A percentile compares a stretch with the other conserved stretches of the same genome.
Conservation (phyloP, 257 asterid species). For the Solanum pennellii region DNA sequence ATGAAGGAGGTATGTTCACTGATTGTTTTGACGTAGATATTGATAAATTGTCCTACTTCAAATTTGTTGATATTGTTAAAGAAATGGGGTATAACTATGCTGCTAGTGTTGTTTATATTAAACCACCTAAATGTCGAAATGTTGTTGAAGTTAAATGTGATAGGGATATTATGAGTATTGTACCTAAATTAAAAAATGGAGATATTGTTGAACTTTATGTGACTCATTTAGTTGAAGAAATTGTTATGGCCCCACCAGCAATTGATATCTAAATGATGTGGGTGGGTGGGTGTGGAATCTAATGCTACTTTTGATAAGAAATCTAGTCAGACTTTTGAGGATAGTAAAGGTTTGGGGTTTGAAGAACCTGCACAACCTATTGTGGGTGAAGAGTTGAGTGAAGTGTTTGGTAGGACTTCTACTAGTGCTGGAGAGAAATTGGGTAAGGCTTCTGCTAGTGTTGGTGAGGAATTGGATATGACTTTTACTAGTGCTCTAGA, state of each 20-base stretch:
- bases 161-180: not conserved
- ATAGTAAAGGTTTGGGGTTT: no score
- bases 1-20: not conserved
- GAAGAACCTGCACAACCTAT: no score
- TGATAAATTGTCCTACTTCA: not conserved
- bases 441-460: no score
- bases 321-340: no score
- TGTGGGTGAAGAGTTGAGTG: not conserved
- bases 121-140: not conserved
- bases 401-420: no score
- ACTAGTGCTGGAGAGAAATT: no score
- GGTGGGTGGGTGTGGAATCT: not conserved
- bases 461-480: not conserved
- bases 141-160: not conserved
- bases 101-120: no score
- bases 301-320: not conserved
- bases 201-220: not conserved
- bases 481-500: no score
- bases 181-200: not conserved
- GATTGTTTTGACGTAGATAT: not conserved
- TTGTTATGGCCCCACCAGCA: not conserved
- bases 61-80: not conserved
- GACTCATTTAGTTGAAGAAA: not conserved
- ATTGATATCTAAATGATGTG: no score
- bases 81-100: not conserved